These are phyloP conservation scores for Circinella umbellata DNA, from an alignment of 371 early-diverging fungal genomes.

Conservation along the genomic window DNA sequence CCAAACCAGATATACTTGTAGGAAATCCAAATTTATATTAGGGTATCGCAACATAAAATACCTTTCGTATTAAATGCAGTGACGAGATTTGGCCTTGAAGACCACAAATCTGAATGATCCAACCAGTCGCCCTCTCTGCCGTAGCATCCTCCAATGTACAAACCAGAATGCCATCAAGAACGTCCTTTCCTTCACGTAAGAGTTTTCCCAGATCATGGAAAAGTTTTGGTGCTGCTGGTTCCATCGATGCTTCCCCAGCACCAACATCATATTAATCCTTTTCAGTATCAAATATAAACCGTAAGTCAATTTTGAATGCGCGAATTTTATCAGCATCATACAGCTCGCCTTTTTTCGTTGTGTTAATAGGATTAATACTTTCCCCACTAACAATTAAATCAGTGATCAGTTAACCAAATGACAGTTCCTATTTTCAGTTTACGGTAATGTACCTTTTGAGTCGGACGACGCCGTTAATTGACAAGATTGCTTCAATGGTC, in stretches of 20 bases:
- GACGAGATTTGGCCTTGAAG: background rate
- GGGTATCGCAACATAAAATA: background rate
- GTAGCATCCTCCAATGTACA: background rate
- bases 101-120: background rate
- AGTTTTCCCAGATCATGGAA: background rate
- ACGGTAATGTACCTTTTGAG: background rate
- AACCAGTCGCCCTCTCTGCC: background rate
- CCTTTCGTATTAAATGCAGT: background rate
- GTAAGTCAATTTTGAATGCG: background rate
- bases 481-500: background rate
- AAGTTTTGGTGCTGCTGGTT: slow-evolving; percentile 12
- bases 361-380: slow-evolving; percentile 1
- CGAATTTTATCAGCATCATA: background rate
- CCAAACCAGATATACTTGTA: slow-evolving; percentile 4
- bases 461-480: background rate
- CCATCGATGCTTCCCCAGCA: slow-evolving; percentile 1
- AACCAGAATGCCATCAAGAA: background rate
- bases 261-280: background rate
- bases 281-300: background rate
- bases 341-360: background rate
- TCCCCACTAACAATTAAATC: no score
- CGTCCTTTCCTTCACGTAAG: slow-evolving; percentile 1
- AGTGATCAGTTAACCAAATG: no score
- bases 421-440: no score
- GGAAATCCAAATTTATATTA: background rate